Evolutionary conservation across 345 rosid species (phyloP).

Genomic region (Cardamine chenopodiifolia): DNA sequence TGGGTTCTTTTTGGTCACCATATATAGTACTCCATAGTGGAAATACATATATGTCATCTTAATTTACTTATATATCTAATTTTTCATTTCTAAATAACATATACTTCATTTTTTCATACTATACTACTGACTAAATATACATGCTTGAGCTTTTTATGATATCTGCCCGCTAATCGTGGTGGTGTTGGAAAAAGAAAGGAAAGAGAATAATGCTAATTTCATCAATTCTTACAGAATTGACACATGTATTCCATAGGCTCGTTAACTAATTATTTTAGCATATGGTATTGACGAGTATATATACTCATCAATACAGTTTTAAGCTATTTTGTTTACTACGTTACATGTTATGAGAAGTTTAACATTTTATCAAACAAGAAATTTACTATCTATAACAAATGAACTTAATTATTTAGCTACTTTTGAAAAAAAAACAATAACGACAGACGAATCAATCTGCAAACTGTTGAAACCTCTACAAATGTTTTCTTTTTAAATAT

Average conservation of each 20-base stretch:
- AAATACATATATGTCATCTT: neutral
- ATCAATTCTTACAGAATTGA: neutral
- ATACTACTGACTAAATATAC: neutral
- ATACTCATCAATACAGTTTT: neutral
- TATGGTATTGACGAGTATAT: neutral
- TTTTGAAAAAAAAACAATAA: neutral
- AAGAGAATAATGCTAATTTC: neutral
- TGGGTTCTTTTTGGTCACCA: conserved; percentile 36
- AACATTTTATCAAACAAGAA: neutral
- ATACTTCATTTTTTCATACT: neutral
- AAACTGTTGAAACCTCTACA: neutral
- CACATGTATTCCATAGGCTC: neutral
- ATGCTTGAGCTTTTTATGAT: neutral
- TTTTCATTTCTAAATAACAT: neutral
- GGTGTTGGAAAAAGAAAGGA: neutral
- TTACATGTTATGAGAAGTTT: neutral
- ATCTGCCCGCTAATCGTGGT: neutral
- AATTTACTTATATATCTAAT: neutral
- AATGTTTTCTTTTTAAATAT: too few species aligned
- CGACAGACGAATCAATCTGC: neutral
- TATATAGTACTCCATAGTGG: conserved; percentile 3
- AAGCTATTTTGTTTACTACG: neutral
- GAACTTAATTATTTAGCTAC: neutral
- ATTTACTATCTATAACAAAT: neutral
- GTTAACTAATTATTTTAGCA: neutral